Evolutionary conservation across 345 rosid species (phyloP).

Genomic region (Heritiera fomes): DNA sequence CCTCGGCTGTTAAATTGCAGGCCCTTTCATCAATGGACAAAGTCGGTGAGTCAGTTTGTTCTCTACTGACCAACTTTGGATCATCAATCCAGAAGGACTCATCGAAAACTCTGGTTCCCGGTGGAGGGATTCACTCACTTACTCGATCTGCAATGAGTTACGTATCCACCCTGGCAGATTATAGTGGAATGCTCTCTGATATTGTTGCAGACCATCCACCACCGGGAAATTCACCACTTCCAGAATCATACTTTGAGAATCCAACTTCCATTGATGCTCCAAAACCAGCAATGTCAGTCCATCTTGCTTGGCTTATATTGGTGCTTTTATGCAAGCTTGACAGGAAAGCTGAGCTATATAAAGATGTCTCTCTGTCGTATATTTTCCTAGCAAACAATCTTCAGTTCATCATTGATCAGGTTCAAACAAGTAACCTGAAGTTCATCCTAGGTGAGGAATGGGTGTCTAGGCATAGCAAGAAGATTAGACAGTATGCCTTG

Average conservation of each 20-base stretch:
- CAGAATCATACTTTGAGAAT: constrained; percentile 54
- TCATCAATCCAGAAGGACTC: constrained; percentile 56
- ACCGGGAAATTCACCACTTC: constrained; percentile 34
- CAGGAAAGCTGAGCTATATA: constrained; percentile 62
- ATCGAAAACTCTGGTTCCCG: constrained; percentile 42
- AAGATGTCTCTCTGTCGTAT: constrained; percentile 66
- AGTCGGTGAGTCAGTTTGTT: constrained; percentile 49
- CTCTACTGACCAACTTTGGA: constrained; percentile 52
- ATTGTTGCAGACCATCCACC: constrained; percentile 59
- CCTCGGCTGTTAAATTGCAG: constrained; percentile 47
- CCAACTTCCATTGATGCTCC: constrained; percentile 34
- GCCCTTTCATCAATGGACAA: constrained; percentile 55
- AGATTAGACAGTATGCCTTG: constrained; percentile 52
- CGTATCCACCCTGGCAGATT: constrained; percentile 58
- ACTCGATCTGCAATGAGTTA: constrained; percentile 65
- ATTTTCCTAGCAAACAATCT: constrained; percentile 89
- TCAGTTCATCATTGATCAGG: constrained; percentile 55
- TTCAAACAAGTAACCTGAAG: constrained; percentile 46
- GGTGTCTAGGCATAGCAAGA: constrained; percentile 50
- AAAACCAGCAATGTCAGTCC: constrained; percentile 38
- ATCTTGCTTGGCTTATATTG: constrained; percentile 71
- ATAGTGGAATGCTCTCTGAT: constrained; percentile 52
- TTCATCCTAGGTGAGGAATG: constrained; percentile 73
- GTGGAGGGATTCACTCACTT: constrained; percentile 78
- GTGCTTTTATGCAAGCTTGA: constrained; percentile 81